Percentiles rank a stretch among this genome's conserved stretches.
phyloP scores from a whole-genome alignment of 805 yeast genomes.

The Monosporozyma siamensis region DNA sequence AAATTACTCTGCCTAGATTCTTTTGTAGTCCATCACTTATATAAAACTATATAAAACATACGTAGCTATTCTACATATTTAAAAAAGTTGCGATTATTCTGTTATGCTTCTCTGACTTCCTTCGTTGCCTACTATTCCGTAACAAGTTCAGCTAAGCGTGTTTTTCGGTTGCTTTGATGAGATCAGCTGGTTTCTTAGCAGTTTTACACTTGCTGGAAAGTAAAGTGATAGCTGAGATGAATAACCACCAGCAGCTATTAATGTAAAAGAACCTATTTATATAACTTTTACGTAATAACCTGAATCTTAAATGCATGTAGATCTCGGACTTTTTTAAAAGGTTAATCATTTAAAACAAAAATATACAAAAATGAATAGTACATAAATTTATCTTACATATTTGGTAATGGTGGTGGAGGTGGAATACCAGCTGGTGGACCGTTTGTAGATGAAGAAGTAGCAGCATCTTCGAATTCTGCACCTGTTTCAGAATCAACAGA shows the following conservation, averaged over 20 bases:
- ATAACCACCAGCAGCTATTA: neutral
- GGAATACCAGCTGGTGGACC: slow-evolving; percentile 21
- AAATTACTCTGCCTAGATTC: slow-evolving; percentile 54
- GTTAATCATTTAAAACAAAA: neutral
- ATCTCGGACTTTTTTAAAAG: neutral
- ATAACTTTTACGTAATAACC: too few species aligned
- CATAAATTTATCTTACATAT: neutral
- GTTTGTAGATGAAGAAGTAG: neutral
- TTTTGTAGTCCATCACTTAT: neutral
- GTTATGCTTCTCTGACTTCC: too few species aligned
- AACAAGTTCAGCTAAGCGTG: too few species aligned
- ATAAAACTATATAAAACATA: neutral
- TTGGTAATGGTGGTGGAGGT: slow-evolving; percentile 26
- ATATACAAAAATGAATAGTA: neutral
- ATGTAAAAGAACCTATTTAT: too few species aligned
- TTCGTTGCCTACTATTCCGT: too few species aligned
- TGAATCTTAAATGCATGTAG: neutral
- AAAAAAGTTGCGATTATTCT: too few species aligned
- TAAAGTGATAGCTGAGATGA: too few species aligned
- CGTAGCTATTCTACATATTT: too few species aligned
- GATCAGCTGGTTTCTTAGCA: too few species aligned
- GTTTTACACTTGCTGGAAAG: too few species aligned
- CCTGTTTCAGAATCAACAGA: slow-evolving; percentile 28
- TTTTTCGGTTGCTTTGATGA: too few species aligned
- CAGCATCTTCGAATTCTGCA: neutral